These are phyloP conservation scores for Lentinula lateritia DNA, from an alignment of 768 basidiomycete species.

Conservation along the genomic window DNA sequence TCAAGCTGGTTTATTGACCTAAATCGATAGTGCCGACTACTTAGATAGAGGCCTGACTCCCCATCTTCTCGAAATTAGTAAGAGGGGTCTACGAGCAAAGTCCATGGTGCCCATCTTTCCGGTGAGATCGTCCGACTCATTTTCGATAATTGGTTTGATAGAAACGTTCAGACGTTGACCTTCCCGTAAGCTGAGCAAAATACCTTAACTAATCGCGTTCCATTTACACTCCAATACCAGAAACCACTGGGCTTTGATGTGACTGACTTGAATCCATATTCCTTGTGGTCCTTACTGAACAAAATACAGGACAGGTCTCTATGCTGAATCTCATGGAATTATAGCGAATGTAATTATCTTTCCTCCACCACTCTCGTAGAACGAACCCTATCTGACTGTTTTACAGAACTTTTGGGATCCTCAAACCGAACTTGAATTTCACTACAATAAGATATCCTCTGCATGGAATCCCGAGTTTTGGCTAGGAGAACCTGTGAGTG, in stretches of 20 bases:
- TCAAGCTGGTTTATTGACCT: constrained; percentile 7
- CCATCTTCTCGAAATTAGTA: constrained; percentile 73
- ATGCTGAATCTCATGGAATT: constrained; percentile 88
- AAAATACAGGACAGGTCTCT: constrained; percentile 70
- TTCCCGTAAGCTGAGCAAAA: constrained; percentile 64
- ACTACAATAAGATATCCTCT: constrained; percentile 59
- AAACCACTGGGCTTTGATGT: constrained; percentile 91
- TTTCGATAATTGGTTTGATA: background rate
- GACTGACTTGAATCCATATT: constrained; percentile 12
- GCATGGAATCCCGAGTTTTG: constrained; percentile 76
- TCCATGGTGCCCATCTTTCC: constrained; percentile 87
- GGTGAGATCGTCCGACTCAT: constrained; percentile 33
- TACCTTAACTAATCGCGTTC: background rate
- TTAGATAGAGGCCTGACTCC: constrained; percentile 83
- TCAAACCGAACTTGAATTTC: constrained; percentile 51
- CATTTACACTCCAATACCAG: constrained; percentile 26
- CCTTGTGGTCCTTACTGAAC: constrained; percentile 2
- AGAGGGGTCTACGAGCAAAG: constrained; percentile 82
- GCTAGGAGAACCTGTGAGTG: constrained; percentile 78
- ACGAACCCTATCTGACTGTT: background rate
- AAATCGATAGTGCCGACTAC: constrained; percentile 67
- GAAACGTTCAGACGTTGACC: constrained; percentile 62
- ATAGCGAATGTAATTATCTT: constrained; percentile 63
- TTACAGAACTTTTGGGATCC: constrained; percentile 86
- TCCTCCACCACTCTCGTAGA: background rate